Evolutionary conservation across 1,139 yeast genomes (phyloP).

Genomic region (Taphrina flavorubra): DNA sequence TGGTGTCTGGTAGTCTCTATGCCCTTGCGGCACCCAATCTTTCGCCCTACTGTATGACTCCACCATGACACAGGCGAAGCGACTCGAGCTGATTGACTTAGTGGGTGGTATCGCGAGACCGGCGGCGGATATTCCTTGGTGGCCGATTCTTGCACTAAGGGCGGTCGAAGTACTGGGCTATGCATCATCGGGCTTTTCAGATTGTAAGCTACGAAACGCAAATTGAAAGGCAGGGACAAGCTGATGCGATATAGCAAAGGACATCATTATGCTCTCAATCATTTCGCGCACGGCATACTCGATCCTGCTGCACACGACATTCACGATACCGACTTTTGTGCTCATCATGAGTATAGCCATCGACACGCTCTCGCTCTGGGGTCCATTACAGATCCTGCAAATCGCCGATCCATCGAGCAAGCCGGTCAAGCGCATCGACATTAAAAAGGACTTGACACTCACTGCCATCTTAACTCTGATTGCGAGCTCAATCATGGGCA

Average conservation of each 20-base stretch:
- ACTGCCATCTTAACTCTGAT: constrained; percentile 19
- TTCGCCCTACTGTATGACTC: constrained; percentile 12
- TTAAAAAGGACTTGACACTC: constrained; percentile 23
- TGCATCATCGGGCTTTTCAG: constrained; percentile 13
- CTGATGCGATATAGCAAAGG: constrained; percentile 3
- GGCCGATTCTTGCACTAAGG: constrained; percentile 4
- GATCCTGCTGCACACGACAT: constrained; percentile 21
- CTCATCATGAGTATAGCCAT: constrained; percentile 14
- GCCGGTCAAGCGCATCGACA: not conserved
- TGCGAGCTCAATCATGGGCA: constrained; percentile 25
- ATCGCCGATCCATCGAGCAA: not conserved
- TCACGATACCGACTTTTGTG: constrained; percentile 12
- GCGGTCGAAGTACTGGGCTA: constrained; percentile 11
- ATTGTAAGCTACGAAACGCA: too few relatives aligned
- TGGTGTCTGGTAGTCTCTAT: constrained; percentile 24
- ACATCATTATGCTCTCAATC: constrained; percentile 11
- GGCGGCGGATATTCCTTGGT: constrained; percentile 17
- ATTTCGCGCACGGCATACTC: constrained; percentile 22
- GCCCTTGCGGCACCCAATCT: constrained; percentile 10
- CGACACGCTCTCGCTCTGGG: constrained; percentile 27
- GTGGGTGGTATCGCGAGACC: constrained; percentile 27
- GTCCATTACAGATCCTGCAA: constrained; percentile 3
- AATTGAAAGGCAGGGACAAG: not conserved
- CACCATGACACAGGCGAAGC: not conserved
- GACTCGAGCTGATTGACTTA: constrained; percentile 1